Base-by-base conservation (phyloP, 495 filamentous ascomycete species). In the Rusavskia elegans region DNA sequence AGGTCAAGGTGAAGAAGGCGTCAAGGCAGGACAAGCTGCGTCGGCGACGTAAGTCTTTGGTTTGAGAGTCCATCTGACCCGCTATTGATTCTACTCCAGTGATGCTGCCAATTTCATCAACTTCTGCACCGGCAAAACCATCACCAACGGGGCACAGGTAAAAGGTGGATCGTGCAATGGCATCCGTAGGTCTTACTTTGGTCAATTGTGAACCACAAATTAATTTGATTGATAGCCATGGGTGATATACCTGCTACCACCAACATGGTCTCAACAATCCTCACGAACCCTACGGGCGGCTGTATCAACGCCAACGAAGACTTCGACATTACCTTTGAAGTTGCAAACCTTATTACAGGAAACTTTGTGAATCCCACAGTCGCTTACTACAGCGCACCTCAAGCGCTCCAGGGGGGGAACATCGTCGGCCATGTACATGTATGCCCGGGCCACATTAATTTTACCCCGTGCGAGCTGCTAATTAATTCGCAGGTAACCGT, bases 331-430 rank as follows among this genome's bases (percentile, higher is more conserved):
- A 53, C 66, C 27, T 68, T 86, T 23, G 73, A 81, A 51, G 68
- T 85, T 32, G 51, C 53, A 23, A 82, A 83, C 61, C 74, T 87
- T 48, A 55, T 68, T 20, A 69, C 80, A 29, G 83, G 83, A 50
- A 73, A 75, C 27, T 87, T 87, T 64, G 81, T 80, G 44, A 81
- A 85, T 55, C 67, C 72, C 3, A 59, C 65, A 27, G 64, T 49
- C 42, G 72, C 82, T 35, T 87, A 87, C 64, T 87, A 85, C 64
- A 62, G 76, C 25, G 79, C 79, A n/a, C 83, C 83, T 19, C 83
- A 86, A 63, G 56, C 67, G 11, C 68, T 87, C 6, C 16, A 52
- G 27, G 63, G 61, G 30, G 78, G 80, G 19, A 61, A 67, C 10
- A 69, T 85, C 53, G 73, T 84, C 55, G 83, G 83, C 25, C 83